Evolutionary conservation across 441 rosid species (phyloP), one percentile per base, ranked within the genome.

Genomic region (Francoa sonchifolia): DNA sequence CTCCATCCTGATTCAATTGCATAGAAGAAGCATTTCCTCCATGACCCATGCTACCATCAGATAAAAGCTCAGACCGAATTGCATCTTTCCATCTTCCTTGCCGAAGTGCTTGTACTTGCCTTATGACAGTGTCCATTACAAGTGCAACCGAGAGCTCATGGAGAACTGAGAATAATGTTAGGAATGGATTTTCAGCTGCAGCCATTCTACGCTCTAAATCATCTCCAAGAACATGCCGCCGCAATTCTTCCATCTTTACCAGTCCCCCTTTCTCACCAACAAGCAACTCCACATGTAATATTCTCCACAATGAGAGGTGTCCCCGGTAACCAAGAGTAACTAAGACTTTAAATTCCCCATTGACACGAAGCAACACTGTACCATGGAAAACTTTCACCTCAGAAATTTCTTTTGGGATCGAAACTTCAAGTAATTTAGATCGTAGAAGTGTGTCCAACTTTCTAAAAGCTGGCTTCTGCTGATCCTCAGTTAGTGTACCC

Each of bases 281-380:
- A 50, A 87, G 94, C 62, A 92, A 73, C 72, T 92, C 95, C 66
- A 92, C 58, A 71, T 83, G 92, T 66, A 92, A 62, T 68, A 92
- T 92, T 70, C 99, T 87, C 99, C 99, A 92, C 85, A 92, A 61
- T 10, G 94, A 67, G 32, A 81, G 56, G 58, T 83, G 92, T 17
- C 99, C 99, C 33, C 97, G 79, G 50, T 92, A 92, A 63, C 97
- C 99, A 66, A 92, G 99, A 62, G 97, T 92, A 54, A 81, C 82
- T 50, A 92, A 65, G 34, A 79, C 99, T 72, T 92, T 77, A 63
- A 92, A 92, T 60, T 92, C 97, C 51, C 99, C 95, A 42, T 83
- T 57, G 18, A 87, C 94, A 8, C 56, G 67, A 48, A 92, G 72
- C 58, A 67, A 26, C n/a, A 86, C 92, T 1, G 97, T 83, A 35